Conservation (phyloP, 1,284 basidiomycete genomes). For the Pyrrhoderma noxium region DNA sequence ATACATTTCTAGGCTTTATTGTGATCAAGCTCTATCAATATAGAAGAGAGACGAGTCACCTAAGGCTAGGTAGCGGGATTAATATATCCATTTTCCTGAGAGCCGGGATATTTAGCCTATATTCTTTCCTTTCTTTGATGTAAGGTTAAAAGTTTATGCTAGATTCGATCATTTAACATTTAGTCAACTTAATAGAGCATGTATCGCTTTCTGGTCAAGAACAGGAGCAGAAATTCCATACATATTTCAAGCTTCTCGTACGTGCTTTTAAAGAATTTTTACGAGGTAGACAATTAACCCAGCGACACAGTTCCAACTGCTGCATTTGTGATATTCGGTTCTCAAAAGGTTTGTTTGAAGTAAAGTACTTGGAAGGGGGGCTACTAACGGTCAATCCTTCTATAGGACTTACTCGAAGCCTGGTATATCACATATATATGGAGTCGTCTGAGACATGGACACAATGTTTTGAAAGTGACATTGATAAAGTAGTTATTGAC, state of each 20-base stretch:
- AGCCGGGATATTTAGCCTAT: constrained; percentile 11
- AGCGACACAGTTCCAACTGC: constrained; percentile 11
- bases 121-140: constrained; percentile 12
- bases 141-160: background rate
- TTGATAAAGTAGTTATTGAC: too few species aligned
- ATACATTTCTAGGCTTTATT: constrained; percentile 7
- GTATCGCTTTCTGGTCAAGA: constrained; percentile 13
- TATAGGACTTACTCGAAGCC: constrained; percentile 12
- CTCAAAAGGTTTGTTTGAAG: constrained; percentile 14
- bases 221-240: constrained; percentile 11
- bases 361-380: too few species aligned
- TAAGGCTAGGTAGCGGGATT: background rate
- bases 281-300: background rate
- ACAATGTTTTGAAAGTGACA: too few species aligned
- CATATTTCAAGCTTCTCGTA: constrained; percentile 16
- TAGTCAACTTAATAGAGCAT: background rate
- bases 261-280: background rate
- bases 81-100: constrained; percentile 5
- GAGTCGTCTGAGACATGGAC: too few species aligned
- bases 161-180: background rate
- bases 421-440: constrained; percentile 7
- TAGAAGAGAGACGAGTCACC: constrained; percentile 2
- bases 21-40: constrained; percentile 10
- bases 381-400: background rate
- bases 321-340: constrained; percentile 14